phyloP scores from a whole-genome alignment of 352 stramenopile species.

The Pythium chondricola region DNA sequence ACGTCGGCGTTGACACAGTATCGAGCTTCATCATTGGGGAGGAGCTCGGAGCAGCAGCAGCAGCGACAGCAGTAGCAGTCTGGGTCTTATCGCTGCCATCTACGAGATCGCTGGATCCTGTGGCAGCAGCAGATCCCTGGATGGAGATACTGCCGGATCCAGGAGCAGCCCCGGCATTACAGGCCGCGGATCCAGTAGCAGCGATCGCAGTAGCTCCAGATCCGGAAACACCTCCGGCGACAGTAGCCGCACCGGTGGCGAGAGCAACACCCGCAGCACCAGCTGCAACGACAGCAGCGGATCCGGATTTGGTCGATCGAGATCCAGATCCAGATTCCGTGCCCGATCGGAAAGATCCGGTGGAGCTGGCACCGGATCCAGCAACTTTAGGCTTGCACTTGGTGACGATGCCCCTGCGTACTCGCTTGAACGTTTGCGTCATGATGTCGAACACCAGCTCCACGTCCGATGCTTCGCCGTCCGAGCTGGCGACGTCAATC shows the following conservation, averaged over 20 bases:
- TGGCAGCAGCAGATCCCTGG: too few relatives aligned
- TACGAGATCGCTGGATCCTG: too few relatives aligned
- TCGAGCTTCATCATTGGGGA: slow-evolving; percentile 8
- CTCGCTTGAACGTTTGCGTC: slow-evolving; percentile 7
- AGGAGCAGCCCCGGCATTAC: too few relatives aligned
- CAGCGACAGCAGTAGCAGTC: neutral
- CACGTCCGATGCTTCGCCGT: slow-evolving; percentile 7
- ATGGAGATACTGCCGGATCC: too few relatives aligned
- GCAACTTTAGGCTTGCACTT: neutral
- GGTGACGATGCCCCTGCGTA: slow-evolving; percentile 1
- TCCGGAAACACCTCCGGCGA: neutral
- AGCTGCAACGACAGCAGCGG: neutral
- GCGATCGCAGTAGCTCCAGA: neutral
- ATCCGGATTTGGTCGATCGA: too few relatives aligned
- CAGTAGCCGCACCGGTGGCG: neutral
- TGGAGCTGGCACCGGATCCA: neutral
- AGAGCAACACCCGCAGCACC: neutral
- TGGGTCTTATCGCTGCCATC: too few relatives aligned
- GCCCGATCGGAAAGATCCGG: too few relatives aligned
- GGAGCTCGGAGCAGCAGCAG: neutral
- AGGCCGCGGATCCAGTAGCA: too few relatives aligned
- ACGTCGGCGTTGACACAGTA: slow-evolving; percentile 2
- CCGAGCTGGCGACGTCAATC: slow-evolving; percentile 12
- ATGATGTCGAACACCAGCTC: slow-evolving; percentile 15
- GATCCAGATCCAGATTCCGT: too few relatives aligned